Evolutionary conservation across 1,284 basidiomycete species (phyloP).

Genomic region (Fomitopsis pinicola): DNA sequence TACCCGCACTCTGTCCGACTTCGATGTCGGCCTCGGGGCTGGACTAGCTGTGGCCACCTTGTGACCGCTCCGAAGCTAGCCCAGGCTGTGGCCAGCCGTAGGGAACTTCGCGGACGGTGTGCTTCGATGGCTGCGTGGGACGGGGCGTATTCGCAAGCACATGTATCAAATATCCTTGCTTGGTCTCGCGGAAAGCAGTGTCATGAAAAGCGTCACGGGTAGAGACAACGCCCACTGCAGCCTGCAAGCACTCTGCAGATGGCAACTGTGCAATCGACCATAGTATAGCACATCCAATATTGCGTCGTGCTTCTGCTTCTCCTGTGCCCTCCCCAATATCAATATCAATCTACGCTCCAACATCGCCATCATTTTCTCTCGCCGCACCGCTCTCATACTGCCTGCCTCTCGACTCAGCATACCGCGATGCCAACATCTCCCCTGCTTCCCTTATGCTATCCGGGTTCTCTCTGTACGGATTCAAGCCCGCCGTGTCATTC

Average conservation of each 20-base stretch:
- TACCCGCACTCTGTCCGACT: neutral
- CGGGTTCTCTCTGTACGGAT: conserved; percentile 25
- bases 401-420: conserved; percentile 20
- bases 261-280: no score
- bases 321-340: no score
- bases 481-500: conserved; percentile 9
- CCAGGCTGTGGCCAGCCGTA: no score
- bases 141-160: no score
- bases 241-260: no score
- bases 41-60: neutral
- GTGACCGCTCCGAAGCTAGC: no score
- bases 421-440: conserved; percentile 24
- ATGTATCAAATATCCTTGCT: no score
- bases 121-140: no score
- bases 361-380: conserved; percentile 13
- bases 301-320: neutral
- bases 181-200: no score
- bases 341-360: conserved; percentile 9
- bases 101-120: no score
- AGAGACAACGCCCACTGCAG: no score
- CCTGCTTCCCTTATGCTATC: conserved; percentile 23
- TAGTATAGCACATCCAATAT: neutral
- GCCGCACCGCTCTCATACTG: conserved; percentile 13
- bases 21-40: neutral
- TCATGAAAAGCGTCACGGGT: no score